Conservation (phyloP, 768 basidiomycete species). For the Tricholoma sp. region DNA sequence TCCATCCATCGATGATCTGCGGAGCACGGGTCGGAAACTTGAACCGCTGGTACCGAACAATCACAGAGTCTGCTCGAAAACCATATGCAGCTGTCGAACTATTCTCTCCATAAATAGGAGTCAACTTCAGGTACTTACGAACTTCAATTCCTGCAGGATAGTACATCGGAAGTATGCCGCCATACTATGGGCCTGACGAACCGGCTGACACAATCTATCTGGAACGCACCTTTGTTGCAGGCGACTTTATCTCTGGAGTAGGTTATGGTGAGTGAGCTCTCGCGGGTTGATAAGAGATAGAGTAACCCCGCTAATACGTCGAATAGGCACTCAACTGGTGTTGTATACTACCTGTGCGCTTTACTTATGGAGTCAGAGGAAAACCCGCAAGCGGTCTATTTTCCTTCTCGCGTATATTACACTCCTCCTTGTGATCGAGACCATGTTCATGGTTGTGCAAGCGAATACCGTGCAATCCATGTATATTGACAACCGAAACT, state of each 20-base stretch:
- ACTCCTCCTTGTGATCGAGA: constrained; percentile 26
- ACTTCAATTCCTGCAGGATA: background rate
- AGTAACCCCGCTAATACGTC: background rate
- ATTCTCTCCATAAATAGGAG: too few relatives aligned
- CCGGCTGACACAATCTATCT: constrained; percentile 19
- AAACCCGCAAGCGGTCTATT: constrained; percentile 13
- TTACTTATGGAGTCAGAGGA: constrained; percentile 29
- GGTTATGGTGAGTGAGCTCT: constrained; percentile 23
- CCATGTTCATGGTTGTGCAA: constrained; percentile 29
- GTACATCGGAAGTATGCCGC: background rate
- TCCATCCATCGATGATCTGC: too few relatives aligned
- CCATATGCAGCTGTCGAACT: too few relatives aligned
- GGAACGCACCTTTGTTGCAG: constrained; percentile 32
- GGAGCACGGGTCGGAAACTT: too few relatives aligned
- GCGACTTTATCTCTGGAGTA: constrained; percentile 30
- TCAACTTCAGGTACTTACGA: background rate
- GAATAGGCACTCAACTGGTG: constrained; percentile 25
- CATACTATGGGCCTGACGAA: constrained; percentile 28
- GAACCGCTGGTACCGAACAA: too few relatives aligned
- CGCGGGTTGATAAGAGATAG: background rate
- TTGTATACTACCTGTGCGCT: constrained; percentile 24
- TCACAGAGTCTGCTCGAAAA: too few relatives aligned
- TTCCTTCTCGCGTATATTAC: constrained; percentile 30
- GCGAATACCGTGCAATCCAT: constrained; percentile 30
- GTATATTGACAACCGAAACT: constrained; percentile 31